phyloP scores from a whole-genome alignment of 352 stramenopile species.

The Globisporangium rhizosaccharum region DNA sequence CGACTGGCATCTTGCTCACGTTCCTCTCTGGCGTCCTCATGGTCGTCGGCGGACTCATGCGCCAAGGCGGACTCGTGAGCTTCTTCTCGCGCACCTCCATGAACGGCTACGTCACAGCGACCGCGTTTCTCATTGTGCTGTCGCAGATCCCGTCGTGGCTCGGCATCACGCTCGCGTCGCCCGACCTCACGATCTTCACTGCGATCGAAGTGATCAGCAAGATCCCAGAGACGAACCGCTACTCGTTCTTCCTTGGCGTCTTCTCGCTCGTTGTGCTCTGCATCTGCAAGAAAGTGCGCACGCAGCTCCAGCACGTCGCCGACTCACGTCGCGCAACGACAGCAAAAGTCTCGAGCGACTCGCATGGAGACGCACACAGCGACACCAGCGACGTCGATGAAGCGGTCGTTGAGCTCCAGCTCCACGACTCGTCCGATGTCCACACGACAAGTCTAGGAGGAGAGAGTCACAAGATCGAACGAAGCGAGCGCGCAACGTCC shows the following conservation, averaged over 20 bases:
- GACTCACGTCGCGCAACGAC: neutral
- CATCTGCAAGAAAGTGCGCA: constrained; percentile 29
- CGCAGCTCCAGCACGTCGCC: constrained; percentile 1
- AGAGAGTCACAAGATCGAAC: neutral
- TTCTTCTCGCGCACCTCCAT: constrained; percentile 76
- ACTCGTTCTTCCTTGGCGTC: constrained; percentile 44
- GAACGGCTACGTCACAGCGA: constrained; percentile 65
- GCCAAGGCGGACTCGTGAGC: constrained; percentile 54
- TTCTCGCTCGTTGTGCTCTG: constrained; percentile 47
- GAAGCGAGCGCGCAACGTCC: neutral
- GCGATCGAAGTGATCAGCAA: constrained; percentile 43
- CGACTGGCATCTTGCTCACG: constrained; percentile 62
- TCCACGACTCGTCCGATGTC: constrained; percentile 7
- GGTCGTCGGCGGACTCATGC: constrained; percentile 45
- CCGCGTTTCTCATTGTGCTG: constrained; percentile 58
- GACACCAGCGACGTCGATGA: neutral
- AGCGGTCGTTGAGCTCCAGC: constrained; percentile 1
- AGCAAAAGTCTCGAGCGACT: neutral
- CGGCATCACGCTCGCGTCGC: constrained; percentile 38
- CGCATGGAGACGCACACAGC: neutral
- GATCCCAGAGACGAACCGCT: constrained; percentile 39
- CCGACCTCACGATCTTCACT: constrained; percentile 49
- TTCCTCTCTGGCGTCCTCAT: constrained; percentile 61
- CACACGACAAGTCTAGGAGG: neutral
- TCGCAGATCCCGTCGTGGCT: constrained; percentile 61